A percentile compares a stretch with the other conserved stretches of the same genome.
Conservation (phyloP, 305 asterid genomes). For the Andrographis paniculata region DNA sequence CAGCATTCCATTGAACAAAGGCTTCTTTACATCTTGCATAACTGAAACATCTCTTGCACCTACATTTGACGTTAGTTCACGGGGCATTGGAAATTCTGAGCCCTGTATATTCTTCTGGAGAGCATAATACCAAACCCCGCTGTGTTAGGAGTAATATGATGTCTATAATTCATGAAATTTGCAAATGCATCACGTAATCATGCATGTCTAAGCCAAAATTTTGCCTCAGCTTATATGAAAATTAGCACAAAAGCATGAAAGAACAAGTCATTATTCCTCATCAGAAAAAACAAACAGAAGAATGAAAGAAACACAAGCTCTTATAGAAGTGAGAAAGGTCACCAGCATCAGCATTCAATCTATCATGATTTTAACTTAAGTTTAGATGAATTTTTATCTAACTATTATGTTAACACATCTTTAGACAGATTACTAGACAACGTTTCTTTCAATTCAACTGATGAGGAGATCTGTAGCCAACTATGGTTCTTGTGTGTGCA, state of each 20-base stretch:
- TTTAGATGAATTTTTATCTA: neutral
- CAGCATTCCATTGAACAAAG: slow-evolving; percentile 11
- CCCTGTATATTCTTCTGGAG: slow-evolving; percentile 65
- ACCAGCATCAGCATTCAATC: slow-evolving; percentile 10
- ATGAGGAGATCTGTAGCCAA: slow-evolving; percentile 9
- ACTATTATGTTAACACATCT: neutral
- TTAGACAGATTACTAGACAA: neutral
- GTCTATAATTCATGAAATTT: slow-evolving; percentile 13
- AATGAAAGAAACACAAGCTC: no score
- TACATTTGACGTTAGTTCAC: slow-evolving; percentile 58
- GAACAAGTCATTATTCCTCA: neutral
- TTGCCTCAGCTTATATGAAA: slow-evolving; percentile 10
- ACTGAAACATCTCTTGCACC: slow-evolving; percentile 39
- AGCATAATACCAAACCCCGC: slow-evolving; percentile 40
- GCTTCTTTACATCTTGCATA: slow-evolving; percentile 30
- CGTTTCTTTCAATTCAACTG: no score
- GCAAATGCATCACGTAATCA: slow-evolving; percentile 14
- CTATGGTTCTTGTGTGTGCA: slow-evolving; percentile 16
- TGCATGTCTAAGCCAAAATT: slow-evolving; percentile 16
- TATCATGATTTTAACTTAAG: neutral
- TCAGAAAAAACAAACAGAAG: no score
- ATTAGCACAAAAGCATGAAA: slow-evolving; percentile 3
- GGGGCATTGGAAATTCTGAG: slow-evolving; percentile 55
- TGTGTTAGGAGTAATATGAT: slow-evolving; percentile 27
- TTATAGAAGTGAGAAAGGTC: no score